Conservation (phyloP, 2,329 filamentous ascomycete species). For the Aspergillus intermedius region DNA sequence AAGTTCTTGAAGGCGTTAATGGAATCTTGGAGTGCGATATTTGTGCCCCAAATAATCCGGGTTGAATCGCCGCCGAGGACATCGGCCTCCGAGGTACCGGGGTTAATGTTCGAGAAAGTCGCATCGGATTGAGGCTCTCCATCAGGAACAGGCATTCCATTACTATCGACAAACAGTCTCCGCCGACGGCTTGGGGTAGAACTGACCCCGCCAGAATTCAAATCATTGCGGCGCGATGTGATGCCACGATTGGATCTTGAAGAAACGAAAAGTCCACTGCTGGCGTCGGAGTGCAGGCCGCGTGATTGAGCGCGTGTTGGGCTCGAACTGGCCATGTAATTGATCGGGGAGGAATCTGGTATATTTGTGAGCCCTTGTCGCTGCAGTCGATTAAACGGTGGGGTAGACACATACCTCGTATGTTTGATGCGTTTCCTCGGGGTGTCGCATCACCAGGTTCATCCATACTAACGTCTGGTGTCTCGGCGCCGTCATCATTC, state of each 20-base stretch:
- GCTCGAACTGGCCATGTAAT: constrained; percentile 85
- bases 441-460: constrained; percentile 42
- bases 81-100: constrained; percentile 87
- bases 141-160: constrained; percentile 53
- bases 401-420: constrained; percentile 33
- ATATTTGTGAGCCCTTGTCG: not conserved
- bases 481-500: constrained; percentile 35
- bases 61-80: constrained; percentile 73
- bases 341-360: constrained; percentile 83
- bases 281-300: constrained; percentile 63
- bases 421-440: constrained; percentile 28
- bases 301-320: constrained; percentile 56
- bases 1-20: constrained; percentile 87
- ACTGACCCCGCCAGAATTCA: constrained; percentile 69
- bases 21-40: constrained; percentile 86
- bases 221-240: constrained; percentile 67
- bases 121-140: constrained; percentile 50
- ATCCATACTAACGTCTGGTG: constrained; percentile 36
- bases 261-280: constrained; percentile 79
- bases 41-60: constrained; percentile 92
- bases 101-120: constrained; percentile 64
- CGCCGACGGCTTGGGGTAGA: constrained; percentile 47
- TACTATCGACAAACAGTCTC: constrained; percentile 58
- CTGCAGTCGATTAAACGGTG: not conserved
- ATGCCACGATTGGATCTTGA: constrained; percentile 47